A percentile compares a stretch with the other conserved stretches of the same genome.
These are phyloP conservation scores for Lachancea nothofagi DNA, from an alignment of 805 yeast genomes.

Conservation along the genomic window DNA sequence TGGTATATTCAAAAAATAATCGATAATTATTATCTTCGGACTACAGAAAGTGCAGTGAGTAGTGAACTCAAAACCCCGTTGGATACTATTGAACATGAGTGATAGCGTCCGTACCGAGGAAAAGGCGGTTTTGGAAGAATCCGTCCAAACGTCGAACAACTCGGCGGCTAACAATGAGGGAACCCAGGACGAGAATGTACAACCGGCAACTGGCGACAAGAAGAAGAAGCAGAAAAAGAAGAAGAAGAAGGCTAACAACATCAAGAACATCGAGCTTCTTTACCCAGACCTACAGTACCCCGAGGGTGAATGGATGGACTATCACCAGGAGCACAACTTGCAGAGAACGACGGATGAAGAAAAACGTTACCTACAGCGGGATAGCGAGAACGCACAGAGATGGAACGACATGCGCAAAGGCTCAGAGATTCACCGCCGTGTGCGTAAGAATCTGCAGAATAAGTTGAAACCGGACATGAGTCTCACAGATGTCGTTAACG, in stretches of 20 bases:
- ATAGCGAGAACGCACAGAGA: slow-evolving; percentile 42
- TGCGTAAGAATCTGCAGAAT: slow-evolving; percentile 70
- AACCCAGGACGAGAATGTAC: not conserved
- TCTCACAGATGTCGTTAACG: slow-evolving; percentile 83
- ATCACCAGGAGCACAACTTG: slow-evolving; percentile 55
- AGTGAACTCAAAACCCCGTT: too few species aligned
- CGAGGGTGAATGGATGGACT: slow-evolving; percentile 82
- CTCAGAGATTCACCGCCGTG: slow-evolving; percentile 93
- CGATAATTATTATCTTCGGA: not conserved
- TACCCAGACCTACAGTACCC: slow-evolving; percentile 75
- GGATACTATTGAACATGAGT: too few species aligned
- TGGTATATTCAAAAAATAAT: not conserved
- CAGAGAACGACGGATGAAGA: slow-evolving; percentile 84
- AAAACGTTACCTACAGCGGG: slow-evolving; percentile 66
- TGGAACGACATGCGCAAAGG: slow-evolving; percentile 93
- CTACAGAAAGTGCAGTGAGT: too few species aligned
- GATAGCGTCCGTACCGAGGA: too few species aligned
- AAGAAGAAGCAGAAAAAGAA: slow-evolving; percentile 51
- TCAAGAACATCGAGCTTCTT: slow-evolving; percentile 57
- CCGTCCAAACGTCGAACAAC: not conserved
- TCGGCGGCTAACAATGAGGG: not conserved
- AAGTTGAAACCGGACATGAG: slow-evolving; percentile 86
- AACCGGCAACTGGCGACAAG: slow-evolving; percentile 3
- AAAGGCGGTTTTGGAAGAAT: too few species aligned
- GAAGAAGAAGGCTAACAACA: slow-evolving; percentile 48